These are phyloP conservation scores for Nyctanthes arbortristis DNA, from an alignment of 257 asterid species.

Conservation along the genomic window DNA sequence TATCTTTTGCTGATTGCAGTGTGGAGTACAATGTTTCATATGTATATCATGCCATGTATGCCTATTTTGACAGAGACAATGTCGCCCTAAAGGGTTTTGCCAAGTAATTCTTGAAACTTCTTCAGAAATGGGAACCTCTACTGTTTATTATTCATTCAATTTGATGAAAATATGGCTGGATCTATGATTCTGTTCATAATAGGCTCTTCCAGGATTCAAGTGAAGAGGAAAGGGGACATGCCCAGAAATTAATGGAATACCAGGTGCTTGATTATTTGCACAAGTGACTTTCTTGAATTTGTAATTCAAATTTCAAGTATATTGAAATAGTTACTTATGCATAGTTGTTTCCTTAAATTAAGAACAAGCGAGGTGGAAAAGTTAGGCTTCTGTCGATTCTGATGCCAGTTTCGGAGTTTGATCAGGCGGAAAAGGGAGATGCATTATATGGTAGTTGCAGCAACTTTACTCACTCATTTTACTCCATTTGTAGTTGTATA, in stretches of 20 bases:
- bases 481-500: not conserved
- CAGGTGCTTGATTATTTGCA: constrained; percentile 39
- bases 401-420: constrained; percentile 32
- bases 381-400: constrained; percentile 29
- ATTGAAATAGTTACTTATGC: not conserved
- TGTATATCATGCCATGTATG: constrained; percentile 64
- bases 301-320: not conserved
- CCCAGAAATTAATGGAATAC: constrained; percentile 67
- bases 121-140: not conserved
- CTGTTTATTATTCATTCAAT: not conserved
- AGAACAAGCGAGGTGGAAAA: constrained; percentile 39
- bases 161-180: not conserved
- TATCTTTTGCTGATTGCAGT: constrained; percentile 27
- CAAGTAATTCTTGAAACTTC: constrained; percentile 34
- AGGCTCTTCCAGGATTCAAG: constrained; percentile 69
- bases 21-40: constrained; percentile 67
- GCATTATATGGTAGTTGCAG: constrained; percentile 30
- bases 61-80: constrained; percentile 68
- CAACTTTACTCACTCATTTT: not conserved
- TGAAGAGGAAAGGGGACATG: constrained; percentile 59
- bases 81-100: constrained; percentile 68
- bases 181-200: not conserved
- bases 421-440: constrained; percentile 35
- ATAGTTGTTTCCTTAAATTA: not conserved
- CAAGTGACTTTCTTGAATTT: not conserved